A percentile compares a stretch with the other conserved stretches of the same genome.
phyloP scores from a whole-genome alignment of 345 rosid species.

The Balakata baccata region DNA sequence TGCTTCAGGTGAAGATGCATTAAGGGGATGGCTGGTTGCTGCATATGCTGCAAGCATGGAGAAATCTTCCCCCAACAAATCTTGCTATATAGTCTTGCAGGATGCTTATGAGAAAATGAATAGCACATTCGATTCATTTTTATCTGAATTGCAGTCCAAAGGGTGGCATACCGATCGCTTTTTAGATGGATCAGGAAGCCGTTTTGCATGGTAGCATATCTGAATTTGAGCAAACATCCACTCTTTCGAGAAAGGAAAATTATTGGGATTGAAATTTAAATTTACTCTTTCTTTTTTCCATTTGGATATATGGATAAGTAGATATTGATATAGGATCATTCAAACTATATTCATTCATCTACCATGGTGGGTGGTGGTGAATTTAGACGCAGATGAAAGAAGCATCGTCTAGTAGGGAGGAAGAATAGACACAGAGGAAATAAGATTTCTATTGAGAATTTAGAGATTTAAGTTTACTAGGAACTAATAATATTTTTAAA shows the following conservation, averaged over 20 bases:
- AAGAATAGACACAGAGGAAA: no score
- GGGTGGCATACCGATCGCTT: conserved; percentile 95
- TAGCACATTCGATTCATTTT: conserved; percentile 44
- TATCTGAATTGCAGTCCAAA: conserved; percentile 61
- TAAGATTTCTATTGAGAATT: no score
- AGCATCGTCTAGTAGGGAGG: no score
- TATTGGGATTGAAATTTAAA: no score
- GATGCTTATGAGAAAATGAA: conserved; percentile 71
- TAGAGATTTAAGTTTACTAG: no score
- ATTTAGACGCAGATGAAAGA: no score
- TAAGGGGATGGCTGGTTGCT: conserved; percentile 95
- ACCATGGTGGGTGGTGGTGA: no score
- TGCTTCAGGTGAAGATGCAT: conserved; percentile 84
- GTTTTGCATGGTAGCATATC: conserved; percentile 55
- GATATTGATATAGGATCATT: no score
- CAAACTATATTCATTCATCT: no score
- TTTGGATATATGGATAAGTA: no score
- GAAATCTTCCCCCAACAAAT: conserved; percentile 32
- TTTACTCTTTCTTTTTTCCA: no score
- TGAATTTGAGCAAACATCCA: background rate
- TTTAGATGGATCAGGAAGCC: conserved; percentile 75
- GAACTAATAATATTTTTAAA: no score
- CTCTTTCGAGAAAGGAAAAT: background rate
- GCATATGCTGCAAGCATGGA: conserved; percentile 53
- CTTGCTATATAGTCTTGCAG: conserved; percentile 35